Evolutionary conservation across 2,329 filamentous ascomycete species (phyloP), one percentile per base, ranked within the genome.

Genomic region (Stagonosporopsis vannaccii): DNA sequence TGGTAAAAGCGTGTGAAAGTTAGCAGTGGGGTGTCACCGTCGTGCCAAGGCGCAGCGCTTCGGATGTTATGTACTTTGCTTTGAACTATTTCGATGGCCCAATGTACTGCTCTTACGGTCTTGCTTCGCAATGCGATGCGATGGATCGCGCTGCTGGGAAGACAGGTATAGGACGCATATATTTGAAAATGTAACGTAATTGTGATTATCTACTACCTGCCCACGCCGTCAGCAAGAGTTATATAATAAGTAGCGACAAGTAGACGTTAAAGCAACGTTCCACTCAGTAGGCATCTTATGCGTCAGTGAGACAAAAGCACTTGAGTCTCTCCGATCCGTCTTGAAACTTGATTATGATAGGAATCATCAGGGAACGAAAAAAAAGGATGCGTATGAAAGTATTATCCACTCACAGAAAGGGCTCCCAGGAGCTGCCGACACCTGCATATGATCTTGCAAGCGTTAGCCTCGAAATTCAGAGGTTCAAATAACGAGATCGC

Each of bases 261-360:
- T n/a, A 23, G 30, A n/a, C 3, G 3, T 7, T 25, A n/a, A 19
- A 15, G 7, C 13, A n/a, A 13, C 6, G 22, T 43, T 43, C 23
- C 15, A 20, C 32, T 56, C 47, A 51, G 41, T 32, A 46, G 42
- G 53, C 30, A 23, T 42, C 66, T 13, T 51, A 44, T 56, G 37
- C 42, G 47, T 71, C 70, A 74, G 63, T 36, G 61, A 67, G 63
- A 65, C 62, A 60, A 61, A 66, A 56, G 42, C 63, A 66, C 67
- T 67, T 65, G 55, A 48, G 62, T 56, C 68, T 71, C 70, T 71
- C 67, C 65, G 68, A 70, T 74, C 71, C 68, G 68, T 72, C 68
- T 72, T 74, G 69, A 73, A 73, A 70, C 68, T 69, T 69, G 58
- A 62, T 47, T 47, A 53, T 64, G 49, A 55, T 61, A 58, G 50